Conservation (phyloP, 495 filamentous ascomycete genomes). For the Patellaria atrata region DNA sequence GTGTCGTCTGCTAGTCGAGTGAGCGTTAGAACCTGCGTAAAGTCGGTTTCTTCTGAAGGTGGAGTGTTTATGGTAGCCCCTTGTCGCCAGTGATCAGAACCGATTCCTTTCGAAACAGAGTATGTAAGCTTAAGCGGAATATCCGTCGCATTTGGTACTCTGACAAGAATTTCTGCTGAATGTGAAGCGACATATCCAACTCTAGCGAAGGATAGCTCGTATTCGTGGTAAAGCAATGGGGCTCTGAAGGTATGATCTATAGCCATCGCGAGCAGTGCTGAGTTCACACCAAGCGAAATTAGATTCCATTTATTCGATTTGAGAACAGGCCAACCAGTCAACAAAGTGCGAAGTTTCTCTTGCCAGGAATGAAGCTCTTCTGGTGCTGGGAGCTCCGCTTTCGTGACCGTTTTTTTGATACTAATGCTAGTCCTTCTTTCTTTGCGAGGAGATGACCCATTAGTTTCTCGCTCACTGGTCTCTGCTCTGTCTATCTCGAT, state of each 20-base stretch:
- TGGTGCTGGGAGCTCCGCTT: no score
- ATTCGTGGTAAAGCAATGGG: slow-evolving; percentile 45
- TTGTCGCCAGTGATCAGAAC: slow-evolving; percentile 19
- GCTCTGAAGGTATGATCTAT: slow-evolving; percentile 64
- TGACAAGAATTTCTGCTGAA: slow-evolving; percentile 65
- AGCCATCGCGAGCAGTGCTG: slow-evolving; percentile 45
- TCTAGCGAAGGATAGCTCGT: slow-evolving; percentile 70
- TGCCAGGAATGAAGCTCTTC: no score
- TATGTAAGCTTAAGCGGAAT: slow-evolving; percentile 61
- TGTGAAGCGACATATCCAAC: slow-evolving; percentile 74
- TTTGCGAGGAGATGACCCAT: no score
- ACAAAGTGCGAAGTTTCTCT: no score
- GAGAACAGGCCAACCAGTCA: slow-evolving; percentile 64
- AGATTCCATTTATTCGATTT: slow-evolving; percentile 43
- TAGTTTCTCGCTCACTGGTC: no score
- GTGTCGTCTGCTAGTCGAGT: slow-evolving; percentile 42
- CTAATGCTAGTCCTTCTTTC: no score
- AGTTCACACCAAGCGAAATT: slow-evolving; percentile 57
- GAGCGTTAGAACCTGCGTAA: slow-evolving; percentile 50
- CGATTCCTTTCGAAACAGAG: slow-evolving; percentile 31
- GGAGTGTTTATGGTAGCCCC: slow-evolving; percentile 31
- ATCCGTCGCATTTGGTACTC: slow-evolving; percentile 63
- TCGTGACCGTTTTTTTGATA: no score
- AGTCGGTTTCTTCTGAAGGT: slow-evolving; percentile 63
- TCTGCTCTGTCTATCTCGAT: no score